These are phyloP conservation scores for Periconia macrospinosa DNA, from an alignment of 2,329 filamentous ascomycete genomes.

Conservation along the genomic window DNA sequence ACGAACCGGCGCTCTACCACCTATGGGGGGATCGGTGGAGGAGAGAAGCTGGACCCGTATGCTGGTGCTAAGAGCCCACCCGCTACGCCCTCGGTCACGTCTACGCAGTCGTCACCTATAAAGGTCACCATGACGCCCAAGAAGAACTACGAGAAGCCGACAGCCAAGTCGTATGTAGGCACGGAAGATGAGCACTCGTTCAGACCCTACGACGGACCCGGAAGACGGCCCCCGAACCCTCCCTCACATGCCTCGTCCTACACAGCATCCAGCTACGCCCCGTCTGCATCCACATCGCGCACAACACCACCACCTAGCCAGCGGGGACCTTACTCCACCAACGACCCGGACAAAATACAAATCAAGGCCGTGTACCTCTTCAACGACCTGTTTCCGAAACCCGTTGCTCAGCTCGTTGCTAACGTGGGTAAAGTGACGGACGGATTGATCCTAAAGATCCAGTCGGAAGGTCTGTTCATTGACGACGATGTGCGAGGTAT, in stretches of 20 bases:
- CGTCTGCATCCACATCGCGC: conserved; percentile 78
- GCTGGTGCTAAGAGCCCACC: conserved; percentile 62
- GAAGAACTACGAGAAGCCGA: conserved; percentile 49
- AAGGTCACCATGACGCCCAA: conserved; percentile 42
- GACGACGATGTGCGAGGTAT: conserved; percentile 92
- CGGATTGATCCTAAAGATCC: conserved; percentile 87
- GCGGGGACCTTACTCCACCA: conserved; percentile 78
- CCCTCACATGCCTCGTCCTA: conserved; percentile 51
- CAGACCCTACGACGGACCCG: conserved; percentile 71
- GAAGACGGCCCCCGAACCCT: conserved; percentile 57
- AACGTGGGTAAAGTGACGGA: conserved; percentile 86
- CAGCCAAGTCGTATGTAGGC: conserved; percentile 61
- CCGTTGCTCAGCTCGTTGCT: conserved; percentile 84
- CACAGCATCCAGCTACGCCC: conserved; percentile 85
- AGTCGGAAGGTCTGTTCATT: conserved; percentile 92
- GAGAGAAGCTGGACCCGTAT: conserved; percentile 72
- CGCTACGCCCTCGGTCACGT: conserved; percentile 44
- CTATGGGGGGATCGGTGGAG: conserved; percentile 55
- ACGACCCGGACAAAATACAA: conserved; percentile 93
- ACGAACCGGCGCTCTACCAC: conserved; percentile 35
- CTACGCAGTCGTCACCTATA: conserved; percentile 43
- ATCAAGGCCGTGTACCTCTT: conserved; percentile 92
- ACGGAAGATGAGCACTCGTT: conserved; percentile 65
- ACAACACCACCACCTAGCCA: conserved; percentile 82
- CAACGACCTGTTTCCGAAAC: conserved; percentile 87